A percentile compares a stretch with the other conserved stretches of the same genome.
Evolutionary conservation across 2,329 filamentous ascomycete genomes (phyloP).

Genomic region (Dothideomycetes sp.): DNA sequence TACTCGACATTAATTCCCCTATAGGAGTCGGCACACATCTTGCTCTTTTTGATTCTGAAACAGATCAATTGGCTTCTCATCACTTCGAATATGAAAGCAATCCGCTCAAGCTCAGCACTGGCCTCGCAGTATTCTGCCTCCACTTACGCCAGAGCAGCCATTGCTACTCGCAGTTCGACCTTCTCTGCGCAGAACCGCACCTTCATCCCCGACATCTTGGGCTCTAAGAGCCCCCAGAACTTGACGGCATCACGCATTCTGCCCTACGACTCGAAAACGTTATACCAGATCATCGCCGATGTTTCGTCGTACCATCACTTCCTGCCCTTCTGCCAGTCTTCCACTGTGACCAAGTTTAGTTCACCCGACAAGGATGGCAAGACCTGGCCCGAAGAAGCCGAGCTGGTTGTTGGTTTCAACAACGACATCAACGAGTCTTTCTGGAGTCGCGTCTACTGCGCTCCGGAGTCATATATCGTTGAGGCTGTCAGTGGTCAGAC

Average conservation of each 20-base stretch:
- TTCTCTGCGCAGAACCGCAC: constrained; percentile 24
- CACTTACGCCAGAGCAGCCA: constrained; percentile 6
- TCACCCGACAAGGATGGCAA: constrained; percentile 41
- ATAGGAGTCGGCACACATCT: too few species aligned
- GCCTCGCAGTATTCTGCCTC: constrained; percentile 1
- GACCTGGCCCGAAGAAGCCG: constrained; percentile 63
- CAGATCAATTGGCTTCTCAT: neutral
- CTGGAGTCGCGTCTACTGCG: constrained; percentile 68
- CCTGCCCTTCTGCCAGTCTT: constrained; percentile 81
- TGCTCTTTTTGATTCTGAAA: too few species aligned
- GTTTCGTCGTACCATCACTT: constrained; percentile 76
- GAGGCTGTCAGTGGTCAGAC: constrained; percentile 64
- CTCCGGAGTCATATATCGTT: constrained; percentile 55
- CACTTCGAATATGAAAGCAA: constrained; percentile 20
- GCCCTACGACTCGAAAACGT: constrained; percentile 58
- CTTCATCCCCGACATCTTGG: constrained; percentile 39
- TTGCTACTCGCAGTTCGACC: neutral
- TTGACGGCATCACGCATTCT: constrained; percentile 68
- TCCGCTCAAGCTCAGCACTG: constrained; percentile 19
- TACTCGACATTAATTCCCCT: too few species aligned
- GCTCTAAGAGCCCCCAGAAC: constrained; percentile 51
- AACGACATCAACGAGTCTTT: constrained; percentile 74
- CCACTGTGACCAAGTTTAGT: constrained; percentile 68
- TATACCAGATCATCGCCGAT: constrained; percentile 84
- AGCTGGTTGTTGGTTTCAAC: constrained; percentile 77